Conservation (phyloP, 2,329 filamentous ascomycete genomes). For the Beauveria medogensis region DNA sequence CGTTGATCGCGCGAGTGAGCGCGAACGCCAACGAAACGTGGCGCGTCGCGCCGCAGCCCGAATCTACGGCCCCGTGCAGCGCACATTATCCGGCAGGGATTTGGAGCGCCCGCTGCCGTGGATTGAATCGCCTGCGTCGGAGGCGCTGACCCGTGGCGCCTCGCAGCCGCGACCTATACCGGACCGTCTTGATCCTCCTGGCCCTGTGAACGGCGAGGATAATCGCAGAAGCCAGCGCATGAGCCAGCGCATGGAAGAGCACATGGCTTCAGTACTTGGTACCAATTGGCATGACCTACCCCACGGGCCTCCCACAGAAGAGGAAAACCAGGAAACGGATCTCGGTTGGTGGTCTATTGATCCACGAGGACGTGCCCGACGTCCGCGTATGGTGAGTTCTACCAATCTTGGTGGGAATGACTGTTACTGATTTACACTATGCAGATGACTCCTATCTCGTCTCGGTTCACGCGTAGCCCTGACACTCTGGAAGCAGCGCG, state of each 20-base stretch:
- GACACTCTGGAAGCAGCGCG: background rate
- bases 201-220: slow-evolving; percentile 17
- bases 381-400: slow-evolving; percentile 18
- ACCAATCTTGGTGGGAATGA: background rate
- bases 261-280: slow-evolving; percentile 19
- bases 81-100: slow-evolving; percentile 14
- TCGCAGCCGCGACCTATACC: background rate
- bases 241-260: slow-evolving; percentile 21
- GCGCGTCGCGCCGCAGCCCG: slow-evolving; percentile 19
- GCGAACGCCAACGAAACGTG: slow-evolving; percentile 20
- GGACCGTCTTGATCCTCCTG: background rate
- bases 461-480: slow-evolving; percentile 10
- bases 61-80: slow-evolving; percentile 20
- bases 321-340: slow-evolving; percentile 12
- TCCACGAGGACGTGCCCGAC: slow-evolving; percentile 14
- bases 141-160: background rate
- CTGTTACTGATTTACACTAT: slow-evolving; percentile 55
- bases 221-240: slow-evolving; percentile 10
- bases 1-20: slow-evolving; percentile 22
- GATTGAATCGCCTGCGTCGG: slow-evolving; percentile 14
- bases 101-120: slow-evolving; percentile 17
- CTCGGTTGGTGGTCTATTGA: slow-evolving; percentile 21
- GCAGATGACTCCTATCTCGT: slow-evolving; percentile 1
- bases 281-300: slow-evolving; percentile 14
- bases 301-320: slow-evolving; percentile 8